Percentiles rank a stretch among this genome's conserved stretches.
Conservation (phyloP, 495 filamentous ascomycete genomes). For the Antarctomyces pellizariae region DNA sequence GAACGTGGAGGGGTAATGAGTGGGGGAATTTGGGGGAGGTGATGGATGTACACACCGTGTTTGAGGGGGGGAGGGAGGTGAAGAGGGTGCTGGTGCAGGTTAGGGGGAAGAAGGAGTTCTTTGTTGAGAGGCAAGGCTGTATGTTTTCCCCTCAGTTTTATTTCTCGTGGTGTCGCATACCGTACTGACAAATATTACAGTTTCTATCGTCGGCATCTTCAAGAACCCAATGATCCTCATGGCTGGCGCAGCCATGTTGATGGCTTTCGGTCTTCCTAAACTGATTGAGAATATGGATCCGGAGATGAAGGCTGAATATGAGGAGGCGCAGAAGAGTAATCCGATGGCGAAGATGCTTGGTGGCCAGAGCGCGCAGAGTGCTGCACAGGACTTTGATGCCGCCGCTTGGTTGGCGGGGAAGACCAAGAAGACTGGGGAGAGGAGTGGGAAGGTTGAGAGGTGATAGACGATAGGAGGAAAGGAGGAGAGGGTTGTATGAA, state of each 20-base stretch:
- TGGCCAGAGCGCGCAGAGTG: slow-evolving; percentile 16
- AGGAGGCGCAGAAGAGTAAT: slow-evolving; percentile 61
- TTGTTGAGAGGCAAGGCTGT: slow-evolving; percentile 50
- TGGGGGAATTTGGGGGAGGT: slow-evolving; percentile 60
- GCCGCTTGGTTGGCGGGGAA: slow-evolving; percentile 56
- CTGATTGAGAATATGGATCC: slow-evolving; percentile 95
- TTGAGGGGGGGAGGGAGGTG: slow-evolving; percentile 9
- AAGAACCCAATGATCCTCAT: slow-evolving; percentile 92
- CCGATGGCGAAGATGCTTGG: slow-evolving; percentile 30
- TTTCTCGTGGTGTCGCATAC: background rate
- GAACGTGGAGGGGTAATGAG: slow-evolving; percentile 71
- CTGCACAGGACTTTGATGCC: slow-evolving; percentile 58
- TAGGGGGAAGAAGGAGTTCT: slow-evolving; percentile 43
- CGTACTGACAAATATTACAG: slow-evolving; percentile 9
- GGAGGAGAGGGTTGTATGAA: too few species aligned
- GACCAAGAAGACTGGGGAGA: slow-evolving; percentile 12
- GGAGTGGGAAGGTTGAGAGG: too few species aligned
- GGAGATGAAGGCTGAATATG: slow-evolving; percentile 77
- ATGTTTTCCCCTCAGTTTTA: slow-evolving; percentile 15
- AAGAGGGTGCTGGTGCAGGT: slow-evolving; percentile 15
- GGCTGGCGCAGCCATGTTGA: slow-evolving; percentile 49
- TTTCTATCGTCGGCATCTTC: slow-evolving; percentile 36
- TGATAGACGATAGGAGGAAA: too few species aligned
- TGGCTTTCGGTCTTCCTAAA: slow-evolving; percentile 82
- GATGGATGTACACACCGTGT: slow-evolving; percentile 24